A percentile compares a stretch with the other conserved stretches of the same genome.
These are phyloP conservation scores for Penicillium sclerotiorum DNA, from an alignment of 2,329 filamentous ascomycete genomes.

Conservation along the genomic window DNA sequence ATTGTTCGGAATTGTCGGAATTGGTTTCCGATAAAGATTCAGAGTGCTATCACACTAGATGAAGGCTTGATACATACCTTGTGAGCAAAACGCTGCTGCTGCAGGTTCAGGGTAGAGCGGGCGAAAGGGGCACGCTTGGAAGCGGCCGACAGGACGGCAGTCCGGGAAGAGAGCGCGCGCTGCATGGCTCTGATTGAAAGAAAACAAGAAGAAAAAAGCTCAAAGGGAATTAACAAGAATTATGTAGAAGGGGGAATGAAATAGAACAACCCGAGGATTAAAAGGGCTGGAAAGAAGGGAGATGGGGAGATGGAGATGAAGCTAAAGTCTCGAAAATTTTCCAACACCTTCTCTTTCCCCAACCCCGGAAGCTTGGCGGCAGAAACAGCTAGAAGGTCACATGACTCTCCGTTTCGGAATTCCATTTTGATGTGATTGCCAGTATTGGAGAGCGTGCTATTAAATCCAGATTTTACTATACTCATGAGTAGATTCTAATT, in stretches of 20 bases:
- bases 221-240: constrained; percentile 24
- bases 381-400: constrained; percentile 48
- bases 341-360: constrained; percentile 40
- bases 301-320: constrained; percentile 38
- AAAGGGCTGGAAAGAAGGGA: constrained; percentile 29
- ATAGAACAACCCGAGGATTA: constrained; percentile 36
- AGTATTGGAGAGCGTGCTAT: no score
- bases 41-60: constrained; percentile 3
- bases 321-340: constrained; percentile 47
- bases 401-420: constrained; percentile 26
- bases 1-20: constrained; percentile 25
- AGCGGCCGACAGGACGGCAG: constrained; percentile 72
- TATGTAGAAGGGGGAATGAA: constrained; percentile 12
- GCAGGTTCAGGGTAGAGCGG: constrained; percentile 68
- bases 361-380: constrained; percentile 46
- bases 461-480: no score
- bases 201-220: constrained; percentile 28
- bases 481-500: no score
- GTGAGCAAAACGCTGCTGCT: constrained; percentile 95
- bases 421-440: no score
- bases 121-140: constrained; percentile 59
- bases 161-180: constrained; percentile 85
- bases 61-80: constrained; percentile 68
- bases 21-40: constrained; percentile 4
- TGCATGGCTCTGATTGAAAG: constrained; percentile 72